Evolutionary conservation across 176 grass and related monocot species (phyloP), one percentile per base, ranked within the genome.

Genomic region (Saccharum officinarum): DNA sequence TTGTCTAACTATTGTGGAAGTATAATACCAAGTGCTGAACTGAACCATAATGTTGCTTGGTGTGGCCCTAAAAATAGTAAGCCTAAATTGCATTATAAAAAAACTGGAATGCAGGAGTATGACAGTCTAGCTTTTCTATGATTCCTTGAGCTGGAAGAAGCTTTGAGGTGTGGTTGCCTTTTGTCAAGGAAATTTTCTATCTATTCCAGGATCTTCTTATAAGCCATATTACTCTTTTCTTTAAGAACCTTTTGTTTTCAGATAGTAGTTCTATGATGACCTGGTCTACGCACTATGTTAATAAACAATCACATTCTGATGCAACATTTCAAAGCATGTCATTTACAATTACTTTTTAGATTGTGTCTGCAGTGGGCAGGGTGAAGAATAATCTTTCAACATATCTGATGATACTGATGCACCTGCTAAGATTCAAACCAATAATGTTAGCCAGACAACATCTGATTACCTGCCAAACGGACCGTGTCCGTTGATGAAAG

Each of bases 321-420:
- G 14, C 55, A 72, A 26, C 42, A 69, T 80, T 71, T 62, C 46
- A 47, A 31, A 34, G n/a, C 33, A 64, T 77, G 1, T 10, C 36
- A 40, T 46, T 3, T 8, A 45, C 33, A 63, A 72, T 34, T 83
- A 26, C 57, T 45, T 79, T 11, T 50, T 79, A 59, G 15, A 26
- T 83, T 31, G 4, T 82, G 10, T 87, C 55, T 60, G 73, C 52
- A 68, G 66, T 20, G 22, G 76, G 73, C 82, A 93, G 91, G 91
- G 79, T 82, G 68, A 90, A 64, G 85, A 90, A 77, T 79, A 49
- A 64, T 80, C 75, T 79, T 82, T 78, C 49, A 83, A 76, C 66
- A 20, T 80, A 30, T 68, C 60, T 82, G 71, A 63, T 75, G 62
- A 83, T 68, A 16, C 82, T 17, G 25, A 82, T 82, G 52, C 71